Evolutionary conservation across 108 stramenopile genomes (phyloP).

Genomic region (Skeletonema menzelii): DNA sequence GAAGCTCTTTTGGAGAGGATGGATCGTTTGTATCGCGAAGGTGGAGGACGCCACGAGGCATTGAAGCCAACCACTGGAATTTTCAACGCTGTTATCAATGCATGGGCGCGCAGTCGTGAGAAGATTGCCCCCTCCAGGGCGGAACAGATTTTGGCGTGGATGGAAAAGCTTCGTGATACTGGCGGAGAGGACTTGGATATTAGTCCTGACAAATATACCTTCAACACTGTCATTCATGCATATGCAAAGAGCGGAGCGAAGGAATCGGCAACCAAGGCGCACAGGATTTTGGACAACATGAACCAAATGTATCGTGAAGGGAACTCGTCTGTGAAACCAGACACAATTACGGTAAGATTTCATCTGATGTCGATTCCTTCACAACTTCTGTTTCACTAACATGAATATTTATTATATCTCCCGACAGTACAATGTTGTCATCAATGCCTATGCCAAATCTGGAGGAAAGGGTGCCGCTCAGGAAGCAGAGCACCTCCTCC

Average conservation of each 20-base stretch:
- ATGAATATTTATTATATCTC: neutral
- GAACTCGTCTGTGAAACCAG: conserved; percentile 50
- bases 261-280: conserved; percentile 69
- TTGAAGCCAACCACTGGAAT: conserved; percentile 81
- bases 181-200: conserved; percentile 54
- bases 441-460: conserved; percentile 68
- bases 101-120: conserved; percentile 83
- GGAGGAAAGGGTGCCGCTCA: conserved; percentile 63
- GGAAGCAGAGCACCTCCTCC: conserved; percentile 52
- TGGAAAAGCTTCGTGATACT: conserved; percentile 67
- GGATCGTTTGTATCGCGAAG: conserved; percentile 64
- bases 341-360: conserved; percentile 41
- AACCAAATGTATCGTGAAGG: conserved; percentile 58
- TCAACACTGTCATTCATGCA: conserved; percentile 75
- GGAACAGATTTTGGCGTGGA: conserved; percentile 82
- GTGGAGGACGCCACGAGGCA: conserved; percentile 52
- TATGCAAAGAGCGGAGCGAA: conserved; percentile 66
- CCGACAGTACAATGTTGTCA: conserved; percentile 55
- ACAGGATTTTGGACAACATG: conserved; percentile 74
- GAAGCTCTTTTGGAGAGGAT: conserved; percentile 80
- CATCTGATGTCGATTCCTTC: neutral
- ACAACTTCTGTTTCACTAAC: neutral
- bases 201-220: conserved; percentile 82
- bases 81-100: conserved; percentile 80
- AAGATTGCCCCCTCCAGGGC: conserved; percentile 75